Base-by-base conservation (phyloP, 2,329 filamentous ascomycete genomes). In the Capronia coronata region DNA sequence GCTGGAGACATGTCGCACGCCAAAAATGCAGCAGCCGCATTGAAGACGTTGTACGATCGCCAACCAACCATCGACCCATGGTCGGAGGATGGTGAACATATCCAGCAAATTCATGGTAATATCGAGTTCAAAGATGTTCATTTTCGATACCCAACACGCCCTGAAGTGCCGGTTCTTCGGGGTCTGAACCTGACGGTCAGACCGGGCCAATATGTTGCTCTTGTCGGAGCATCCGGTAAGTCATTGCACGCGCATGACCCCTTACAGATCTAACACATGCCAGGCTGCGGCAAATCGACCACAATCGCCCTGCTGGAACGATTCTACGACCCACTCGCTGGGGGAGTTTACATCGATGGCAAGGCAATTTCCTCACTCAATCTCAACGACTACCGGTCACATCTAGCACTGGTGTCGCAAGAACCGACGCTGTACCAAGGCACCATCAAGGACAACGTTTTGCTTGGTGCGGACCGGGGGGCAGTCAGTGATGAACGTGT, bases 371-470 rank as follows among this genome's bases (percentile, higher is more conserved):
- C 81, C 52, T 76, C 75, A 9, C 74, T 96, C 42, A 91, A 94
- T 62, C 75, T 95, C 63, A 89, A 87, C 67, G 82, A 90, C 48
- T 96, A 96, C 70, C 84, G 93, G 45, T 82, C 78, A 14, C 80
- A 83, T 65, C 79, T 97, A 56, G 85, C 91, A 0, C 82, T 98
- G 8, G 91, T 98, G 11, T 89, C 85, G 27, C 93, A 97, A 65
- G 93, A 97, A 65, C 91, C 93, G 0, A 95, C 91, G 0, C 72
- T 98, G 0, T 98, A 96, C 69, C 89, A 94, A 66, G 93, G 91
- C 37, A 90, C 85, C 0, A 87, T 98, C 62, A 80, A 78, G 58
- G 90, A 97, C 27, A 97, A 97, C 65, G 88, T 97, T 55, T 70
- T 94, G 3, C 78, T 97, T 1, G 88, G 89, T 38, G 80, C 81